Evolutionary conservation across 352 stramenopile species (phyloP).

Genomic region (Phytophthora rubi): DNA sequence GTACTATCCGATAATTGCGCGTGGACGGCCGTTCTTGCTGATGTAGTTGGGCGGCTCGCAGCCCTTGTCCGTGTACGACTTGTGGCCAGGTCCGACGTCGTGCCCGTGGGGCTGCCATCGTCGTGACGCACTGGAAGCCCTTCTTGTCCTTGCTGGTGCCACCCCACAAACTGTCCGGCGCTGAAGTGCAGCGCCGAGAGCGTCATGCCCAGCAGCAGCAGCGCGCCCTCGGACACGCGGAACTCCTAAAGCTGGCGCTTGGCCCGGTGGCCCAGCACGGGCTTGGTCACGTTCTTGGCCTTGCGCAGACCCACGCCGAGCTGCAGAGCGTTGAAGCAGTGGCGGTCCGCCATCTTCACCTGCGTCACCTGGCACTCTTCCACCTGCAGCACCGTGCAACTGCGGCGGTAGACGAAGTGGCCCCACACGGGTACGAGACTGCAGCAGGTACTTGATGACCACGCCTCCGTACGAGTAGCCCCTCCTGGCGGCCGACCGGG

Average conservation of each 20-base stretch:
- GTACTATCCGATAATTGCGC: conserved; percentile 57
- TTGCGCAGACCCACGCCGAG: too few species aligned
- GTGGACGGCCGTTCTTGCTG: conserved; percentile 76
- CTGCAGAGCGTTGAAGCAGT: conserved; percentile 91
- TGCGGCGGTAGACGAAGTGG: conserved; percentile 95
- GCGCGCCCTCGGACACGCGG: too few species aligned
- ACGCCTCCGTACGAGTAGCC: too few species aligned
- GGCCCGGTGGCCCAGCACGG: too few species aligned
- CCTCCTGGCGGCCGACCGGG: too few species aligned
- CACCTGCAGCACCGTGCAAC: conserved; percentile 94
- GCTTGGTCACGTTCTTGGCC: too few species aligned
- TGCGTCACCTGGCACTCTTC: conserved; percentile 95
- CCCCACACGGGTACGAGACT: conserved; percentile 95
- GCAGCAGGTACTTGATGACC: too few species aligned
- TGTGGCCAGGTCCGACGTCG: conserved; percentile 55
- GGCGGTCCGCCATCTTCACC: conserved; percentile 93
- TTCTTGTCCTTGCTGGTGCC: conserved; percentile 94
- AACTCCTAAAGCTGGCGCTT: too few species aligned
- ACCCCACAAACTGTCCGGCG: conserved; percentile 96
- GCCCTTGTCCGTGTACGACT: conserved; percentile 63
- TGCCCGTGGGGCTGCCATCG: conserved; percentile 57
- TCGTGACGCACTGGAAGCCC: conserved; percentile 97
- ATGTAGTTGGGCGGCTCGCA: conserved; percentile 86
- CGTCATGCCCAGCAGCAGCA: conserved; percentile 86
- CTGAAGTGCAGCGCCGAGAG: conserved; percentile 98